phyloP scores from a whole-genome alignment of 2,329 filamentous ascomycete genomes.

The Exophiala alcalophila region DNA sequence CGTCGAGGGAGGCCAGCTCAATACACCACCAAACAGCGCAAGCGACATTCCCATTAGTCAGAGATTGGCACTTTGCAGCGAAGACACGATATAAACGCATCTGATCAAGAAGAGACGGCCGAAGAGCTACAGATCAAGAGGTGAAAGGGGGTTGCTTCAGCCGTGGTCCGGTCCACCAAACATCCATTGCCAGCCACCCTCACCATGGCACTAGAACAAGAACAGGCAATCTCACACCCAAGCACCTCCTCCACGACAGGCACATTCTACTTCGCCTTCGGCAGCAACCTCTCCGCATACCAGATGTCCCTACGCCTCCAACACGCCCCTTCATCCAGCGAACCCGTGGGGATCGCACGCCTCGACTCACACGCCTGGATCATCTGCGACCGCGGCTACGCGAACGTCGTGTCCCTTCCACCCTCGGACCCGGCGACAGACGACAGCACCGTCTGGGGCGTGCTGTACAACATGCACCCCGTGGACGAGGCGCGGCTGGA shows the following conservation, averaged over 20 bases:
- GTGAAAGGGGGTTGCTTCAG: too few relatives aligned
- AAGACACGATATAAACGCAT: too few relatives aligned
- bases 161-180: too few relatives aligned
- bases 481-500: conserved; percentile 40
- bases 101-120: too few relatives aligned
- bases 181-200: too few relatives aligned
- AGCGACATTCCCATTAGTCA: too few relatives aligned
- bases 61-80: too few relatives aligned
- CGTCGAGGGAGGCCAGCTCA: too few relatives aligned
- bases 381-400: conserved; percentile 43
- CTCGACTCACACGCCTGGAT: conserved; percentile 42
- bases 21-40: too few relatives aligned
- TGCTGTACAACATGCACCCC: conserved; percentile 42
- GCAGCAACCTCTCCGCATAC: conserved; percentile 43
- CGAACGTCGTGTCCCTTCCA: conserved; percentile 38
- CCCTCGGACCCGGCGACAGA: conserved; percentile 15
- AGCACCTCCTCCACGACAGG: conserved; percentile 23
- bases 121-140: too few relatives aligned
- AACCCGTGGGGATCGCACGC: conserved; percentile 40
- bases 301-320: conserved; percentile 42
- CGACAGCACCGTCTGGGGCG: conserved; percentile 36
- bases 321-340: conserved; percentile 36
- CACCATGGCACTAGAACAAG: conserved; percentile 9
- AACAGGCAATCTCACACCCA: conserved; percentile 7
- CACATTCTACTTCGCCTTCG: conserved; percentile 45